Evolutionary conservation across 805 yeast species (phyloP).

Genomic region (Saccharomycopsis sp.): DNA sequence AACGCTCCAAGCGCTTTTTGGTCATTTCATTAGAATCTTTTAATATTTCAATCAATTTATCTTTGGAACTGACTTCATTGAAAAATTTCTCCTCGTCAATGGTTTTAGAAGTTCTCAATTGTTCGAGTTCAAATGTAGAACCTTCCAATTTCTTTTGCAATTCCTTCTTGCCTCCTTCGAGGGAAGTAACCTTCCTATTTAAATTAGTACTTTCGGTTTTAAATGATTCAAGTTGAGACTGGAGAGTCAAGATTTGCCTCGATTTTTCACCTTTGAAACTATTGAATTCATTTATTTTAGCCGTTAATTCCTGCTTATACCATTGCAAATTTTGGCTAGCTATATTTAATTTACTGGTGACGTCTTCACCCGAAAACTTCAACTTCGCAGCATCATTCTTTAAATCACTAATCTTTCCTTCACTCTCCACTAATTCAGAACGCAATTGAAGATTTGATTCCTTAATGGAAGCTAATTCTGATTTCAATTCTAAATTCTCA

Average conservation of each 20-base stretch:
- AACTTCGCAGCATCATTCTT: slow-evolving; percentile 21
- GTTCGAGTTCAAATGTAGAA: slow-evolving; percentile 38
- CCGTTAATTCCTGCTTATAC: slow-evolving; percentile 28
- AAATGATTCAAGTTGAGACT: background rate
- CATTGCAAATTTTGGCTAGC: slow-evolving; percentile 29
- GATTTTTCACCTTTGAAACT: slow-evolving; percentile 20
- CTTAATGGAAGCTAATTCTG: slow-evolving; percentile 29
- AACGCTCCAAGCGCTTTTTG: slow-evolving; percentile 44
- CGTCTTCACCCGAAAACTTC: slow-evolving; percentile 27
- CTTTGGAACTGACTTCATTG: slow-evolving; percentile 54
- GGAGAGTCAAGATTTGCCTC: slow-evolving; percentile 4
- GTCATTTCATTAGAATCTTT: slow-evolving; percentile 49
- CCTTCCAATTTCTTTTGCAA: slow-evolving; percentile 35
- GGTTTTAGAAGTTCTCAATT: slow-evolving; percentile 38
- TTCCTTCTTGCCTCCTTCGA: slow-evolving; percentile 23
- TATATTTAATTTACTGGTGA: slow-evolving; percentile 27
- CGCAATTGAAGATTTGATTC: slow-evolving; percentile 11
- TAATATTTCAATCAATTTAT: slow-evolving; percentile 50
- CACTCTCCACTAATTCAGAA: slow-evolving; percentile 5
- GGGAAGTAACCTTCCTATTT: slow-evolving; percentile 25
- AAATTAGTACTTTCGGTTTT: slow-evolving; percentile 18
- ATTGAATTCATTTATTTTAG: slow-evolving; percentile 27
- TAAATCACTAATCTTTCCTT: slow-evolving; percentile 2
- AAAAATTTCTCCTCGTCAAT: slow-evolving; percentile 43
- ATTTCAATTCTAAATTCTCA: slow-evolving; percentile 31